Conservation (phyloP, 148 eudicot genomes). For the Cornus kousa region DNA sequence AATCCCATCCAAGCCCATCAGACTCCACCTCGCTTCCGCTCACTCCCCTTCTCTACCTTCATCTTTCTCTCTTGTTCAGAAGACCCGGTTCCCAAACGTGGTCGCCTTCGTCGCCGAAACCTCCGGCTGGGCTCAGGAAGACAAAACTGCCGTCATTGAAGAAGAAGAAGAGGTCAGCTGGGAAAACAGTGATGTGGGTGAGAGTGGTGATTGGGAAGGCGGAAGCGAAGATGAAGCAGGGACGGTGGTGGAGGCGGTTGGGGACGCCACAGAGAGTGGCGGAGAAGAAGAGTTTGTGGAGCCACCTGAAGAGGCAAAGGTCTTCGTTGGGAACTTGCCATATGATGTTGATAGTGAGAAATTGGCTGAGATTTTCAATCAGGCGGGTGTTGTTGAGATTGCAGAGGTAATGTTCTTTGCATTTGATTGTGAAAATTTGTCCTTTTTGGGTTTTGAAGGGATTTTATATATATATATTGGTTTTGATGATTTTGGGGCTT, state of each 20-base stretch:
- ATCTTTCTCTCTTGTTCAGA: conserved; percentile 26
- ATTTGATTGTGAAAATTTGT: background rate
- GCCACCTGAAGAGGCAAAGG: conserved; percentile 65
- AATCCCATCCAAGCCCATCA: conserved; percentile 48
- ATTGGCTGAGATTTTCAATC: conserved; percentile 67
- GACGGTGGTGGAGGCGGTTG: conserved; percentile 8
- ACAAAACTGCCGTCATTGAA: conserved; percentile 38
- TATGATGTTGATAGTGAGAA: conserved; percentile 69
- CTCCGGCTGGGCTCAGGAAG: conserved; percentile 50
- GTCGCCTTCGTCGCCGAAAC: conserved; percentile 39
- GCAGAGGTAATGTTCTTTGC: conserved; percentile 42
- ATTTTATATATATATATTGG: conserved; percentile 9
- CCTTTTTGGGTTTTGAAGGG: background rate
- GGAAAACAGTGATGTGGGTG: conserved; percentile 15
- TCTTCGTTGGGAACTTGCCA: conserved; percentile 80
- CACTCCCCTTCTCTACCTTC: conserved; percentile 19
- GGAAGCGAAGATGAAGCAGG: conserved; percentile 17
- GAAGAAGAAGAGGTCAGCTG: conserved; percentile 27
- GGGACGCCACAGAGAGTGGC: conserved; percentile 19
- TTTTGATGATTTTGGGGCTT: background rate
- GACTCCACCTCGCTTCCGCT: conserved; percentile 34
- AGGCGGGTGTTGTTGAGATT: conserved; percentile 81
- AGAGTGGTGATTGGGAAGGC: conserved; percentile 19
- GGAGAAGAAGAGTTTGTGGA: conserved; percentile 28
- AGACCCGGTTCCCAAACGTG: conserved; percentile 17